Base-by-base conservation (phyloP, 2,329 filamentous ascomycete species). In the Curvularia spicifera region DNA sequence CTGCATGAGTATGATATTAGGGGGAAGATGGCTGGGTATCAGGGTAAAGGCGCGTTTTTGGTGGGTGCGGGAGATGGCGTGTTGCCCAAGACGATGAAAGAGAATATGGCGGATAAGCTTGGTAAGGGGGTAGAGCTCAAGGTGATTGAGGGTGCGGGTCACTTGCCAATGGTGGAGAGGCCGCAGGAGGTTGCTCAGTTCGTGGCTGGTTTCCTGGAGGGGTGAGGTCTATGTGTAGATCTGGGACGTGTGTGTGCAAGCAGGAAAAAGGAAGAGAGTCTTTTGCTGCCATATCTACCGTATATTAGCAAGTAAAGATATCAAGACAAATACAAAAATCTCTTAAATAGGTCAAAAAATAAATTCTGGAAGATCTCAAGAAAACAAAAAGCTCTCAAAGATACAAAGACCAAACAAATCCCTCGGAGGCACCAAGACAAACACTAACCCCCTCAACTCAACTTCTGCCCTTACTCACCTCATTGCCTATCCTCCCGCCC, bases 131-230 rank as follows among this genome's bases (percentile, higher is more conserved):
- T 83, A 0, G 82, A 85, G 57, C 82, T 93, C 64, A 86, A 83
- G 72, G 76, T 90, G 56, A 84, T 96, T 9, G 85, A 90, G 0
- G 79, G 83, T 8, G 87, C 91, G 0, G 92, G 92, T 0, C 92
- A 96, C 79, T 77, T 96, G 69, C 92, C 92, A 0, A 96, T 96
- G 91, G 87, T 87, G 47, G 92, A 96, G 78, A 84, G 86, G 64
- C 88, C 90, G 0, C 78, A 81, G 56, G 86, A 83, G 4, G 93
- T 93, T 72, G 88, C 88, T 72, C 79, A 83, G 28, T 85, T 85
- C 45, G 80, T 94, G 2, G 78, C 81, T 42, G 79, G 75, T 8
- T 91, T 90, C 51, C 49, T 73, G 12, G 59, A 56, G 28, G 20
- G 35, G 13, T 53, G 22, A 24, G 40, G 1, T 24, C 4, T 5